Conservation (phyloP, 2,329 filamentous ascomycete genomes). For the Parascedosporium putredinis region DNA sequence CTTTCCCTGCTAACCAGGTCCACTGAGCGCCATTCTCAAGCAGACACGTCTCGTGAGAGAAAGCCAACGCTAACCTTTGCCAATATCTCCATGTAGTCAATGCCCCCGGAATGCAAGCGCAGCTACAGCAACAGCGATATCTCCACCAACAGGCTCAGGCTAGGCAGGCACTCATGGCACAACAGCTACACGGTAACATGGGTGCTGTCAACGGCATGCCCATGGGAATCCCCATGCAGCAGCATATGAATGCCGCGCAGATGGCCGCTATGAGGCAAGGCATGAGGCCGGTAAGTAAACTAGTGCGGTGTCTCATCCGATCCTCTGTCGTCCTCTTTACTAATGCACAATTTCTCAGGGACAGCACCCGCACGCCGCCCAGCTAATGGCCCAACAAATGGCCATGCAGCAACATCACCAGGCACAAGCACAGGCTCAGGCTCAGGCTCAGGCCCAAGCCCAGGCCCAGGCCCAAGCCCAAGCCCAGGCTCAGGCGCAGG, state of each 20-base stretch:
- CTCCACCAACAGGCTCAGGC: constrained; percentile 7
- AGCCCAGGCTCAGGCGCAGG: constrained; percentile 11
- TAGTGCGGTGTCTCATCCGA: too few species aligned
- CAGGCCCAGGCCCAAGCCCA: constrained; percentile 14
- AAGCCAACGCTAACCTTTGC: background rate
- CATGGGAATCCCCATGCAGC: constrained; percentile 39
- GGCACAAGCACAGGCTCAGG: too few species aligned
- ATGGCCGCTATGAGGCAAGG: constrained; percentile 37
- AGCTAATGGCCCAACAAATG: constrained; percentile 33
- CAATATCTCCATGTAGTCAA: constrained; percentile 20
- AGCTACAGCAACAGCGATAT: constrained; percentile 26
- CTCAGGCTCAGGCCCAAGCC: too few species aligned
- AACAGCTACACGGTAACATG: constrained; percentile 39
- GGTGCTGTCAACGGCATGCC: constrained; percentile 33
- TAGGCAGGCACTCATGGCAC: constrained; percentile 42
- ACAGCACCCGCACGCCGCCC: constrained; percentile 16
- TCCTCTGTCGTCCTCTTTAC: too few species aligned
- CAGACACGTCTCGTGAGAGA: background rate
- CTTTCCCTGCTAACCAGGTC: background rate
- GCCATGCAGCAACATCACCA: constrained; percentile 33
- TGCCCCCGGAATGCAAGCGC: constrained; percentile 17
- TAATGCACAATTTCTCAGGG: too few species aligned
- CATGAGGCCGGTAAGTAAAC: constrained; percentile 29
- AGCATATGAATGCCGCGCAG: constrained; percentile 36
- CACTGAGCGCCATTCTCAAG: background rate